Evolutionary conservation across 306 rosid genomes (phyloP), one percentile per base, ranked within the genome.

Genomic region (Datisca glomerata): DNA sequence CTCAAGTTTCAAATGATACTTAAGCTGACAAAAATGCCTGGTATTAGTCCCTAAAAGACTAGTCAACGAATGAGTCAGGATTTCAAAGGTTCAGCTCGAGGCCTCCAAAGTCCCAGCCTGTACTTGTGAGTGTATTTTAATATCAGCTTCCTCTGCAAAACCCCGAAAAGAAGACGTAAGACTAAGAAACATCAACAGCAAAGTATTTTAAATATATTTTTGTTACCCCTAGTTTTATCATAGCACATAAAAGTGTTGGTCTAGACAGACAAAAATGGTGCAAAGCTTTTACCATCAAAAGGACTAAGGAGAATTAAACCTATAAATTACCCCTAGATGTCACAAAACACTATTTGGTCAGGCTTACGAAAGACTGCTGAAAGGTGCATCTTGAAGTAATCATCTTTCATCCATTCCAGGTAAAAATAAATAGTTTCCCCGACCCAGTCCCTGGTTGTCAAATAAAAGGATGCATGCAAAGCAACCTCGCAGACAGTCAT

Each of bases 101-200:
- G 96, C 64, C 81, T 79, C 94, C 94, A 86, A 7, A 82, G 69
- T 67, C 96, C 94, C 31, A 82, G 68, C 70, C 85, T 61, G 61
- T 76, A 86, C 72, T 86, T 82, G 72, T 86, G 94, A 35, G 76
- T 41, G 41, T 76, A 66, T 54, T 67, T 73, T 74, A 86, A 55
- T 52, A 86, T 82, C 63, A 86, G 66, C 80, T 86, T 82, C 73
- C 94, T 82, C 85, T 82, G 81, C 52, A 60, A 63, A 34, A 27
- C 47, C 62, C 29, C 69, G 57, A 47, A 28, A 41, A 2, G 33
- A 56, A 20, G 41, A 47, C 21, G 21, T 22, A 11, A 22, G 21
- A 23, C 28, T 22, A 31, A 25, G 2, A 27, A n/a, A 43, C 51
- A 58, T 21, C 3, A 42, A 9, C 18, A 41, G 2, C 19, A 14